A percentile compares a stretch with the other conserved stretches of the same genome.
phyloP scores from a whole-genome alignment of 306 rosid genomes.

The Purshia tridentata region DNA sequence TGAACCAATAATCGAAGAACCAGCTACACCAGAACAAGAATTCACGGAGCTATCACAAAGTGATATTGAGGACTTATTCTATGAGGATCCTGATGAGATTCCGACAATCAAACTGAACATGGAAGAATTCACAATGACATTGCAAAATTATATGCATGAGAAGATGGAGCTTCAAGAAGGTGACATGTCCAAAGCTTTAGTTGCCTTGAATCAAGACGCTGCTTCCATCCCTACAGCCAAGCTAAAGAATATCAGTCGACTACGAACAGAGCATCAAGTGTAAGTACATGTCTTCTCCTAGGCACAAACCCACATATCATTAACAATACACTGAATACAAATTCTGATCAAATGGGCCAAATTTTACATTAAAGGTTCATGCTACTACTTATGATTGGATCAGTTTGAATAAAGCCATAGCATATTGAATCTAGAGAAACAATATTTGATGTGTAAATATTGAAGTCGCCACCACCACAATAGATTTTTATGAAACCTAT shows the following conservation, averaged over 20 bases:
- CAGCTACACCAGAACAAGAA: constrained; percentile 76
- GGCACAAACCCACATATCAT: background rate
- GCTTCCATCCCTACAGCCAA: constrained; percentile 70
- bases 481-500: background rate
- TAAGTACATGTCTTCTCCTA: constrained; percentile 35
- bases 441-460: background rate
- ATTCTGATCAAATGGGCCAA: background rate
- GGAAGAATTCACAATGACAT: constrained; percentile 38
- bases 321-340: background rate
- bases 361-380: background rate
- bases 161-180: constrained; percentile 52
- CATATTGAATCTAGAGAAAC: background rate
- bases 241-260: constrained; percentile 77
- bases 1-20: constrained; percentile 92
- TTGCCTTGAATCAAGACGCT: constrained; percentile 57
- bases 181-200: constrained; percentile 80
- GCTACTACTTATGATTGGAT: too few species aligned
- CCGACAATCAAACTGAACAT: constrained; percentile 48
- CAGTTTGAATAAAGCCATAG: too few species aligned
- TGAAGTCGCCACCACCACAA: background rate
- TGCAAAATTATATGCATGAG: constrained; percentile 47
- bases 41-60: constrained; percentile 46
- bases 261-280: constrained; percentile 97
- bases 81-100: constrained; percentile 72
- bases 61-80: constrained; percentile 70